phyloP scores from a whole-genome alignment of 2,329 filamentous ascomycete species.

The Madurella fahalii region DNA sequence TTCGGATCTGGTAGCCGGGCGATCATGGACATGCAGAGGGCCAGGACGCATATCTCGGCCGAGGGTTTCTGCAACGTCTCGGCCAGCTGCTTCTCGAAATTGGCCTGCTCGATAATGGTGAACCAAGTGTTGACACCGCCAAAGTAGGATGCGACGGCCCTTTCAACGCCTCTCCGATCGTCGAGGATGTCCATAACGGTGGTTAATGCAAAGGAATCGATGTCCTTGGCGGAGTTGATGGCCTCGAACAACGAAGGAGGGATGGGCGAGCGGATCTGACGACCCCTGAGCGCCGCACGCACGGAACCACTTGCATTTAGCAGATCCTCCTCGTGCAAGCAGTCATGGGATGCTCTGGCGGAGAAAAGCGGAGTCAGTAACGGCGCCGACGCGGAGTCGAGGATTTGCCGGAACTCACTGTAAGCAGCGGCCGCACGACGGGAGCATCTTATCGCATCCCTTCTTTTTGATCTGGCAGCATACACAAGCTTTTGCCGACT shows the following conservation, averaged over 20 bases:
- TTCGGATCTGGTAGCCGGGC: conserved; percentile 22
- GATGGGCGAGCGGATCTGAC: not conserved
- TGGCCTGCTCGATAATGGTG: conserved; percentile 26
- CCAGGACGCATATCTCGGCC: conserved; percentile 26
- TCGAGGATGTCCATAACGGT: conserved; percentile 27
- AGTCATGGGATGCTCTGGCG: conserved; percentile 26
- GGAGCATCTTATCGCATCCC: conserved; percentile 27
- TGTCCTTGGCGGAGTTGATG: conserved; percentile 27
- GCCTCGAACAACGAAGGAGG: conserved; percentile 23
- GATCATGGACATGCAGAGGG: conserved; percentile 30
- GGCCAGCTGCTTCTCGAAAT: conserved; percentile 25
- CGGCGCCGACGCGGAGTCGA: not conserved
- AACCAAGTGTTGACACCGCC: conserved; percentile 29
- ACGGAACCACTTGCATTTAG: not conserved
- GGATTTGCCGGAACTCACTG: not conserved
- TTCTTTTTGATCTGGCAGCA: conserved; percentile 30
- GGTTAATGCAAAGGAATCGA: conserved; percentile 26
- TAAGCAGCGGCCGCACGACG: not conserved
- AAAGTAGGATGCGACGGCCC: conserved; percentile 27
- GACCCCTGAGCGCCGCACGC: conserved; percentile 1
- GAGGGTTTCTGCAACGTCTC: conserved; percentile 27
- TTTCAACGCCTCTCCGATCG: conserved; percentile 23
- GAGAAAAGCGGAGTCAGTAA: not conserved
- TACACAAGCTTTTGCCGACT: conserved; percentile 26
- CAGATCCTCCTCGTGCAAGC: conserved; percentile 28